Evolutionary conservation across 352 stramenopile species (phyloP).

Genomic region (Phytophthora cryptogea): DNA sequence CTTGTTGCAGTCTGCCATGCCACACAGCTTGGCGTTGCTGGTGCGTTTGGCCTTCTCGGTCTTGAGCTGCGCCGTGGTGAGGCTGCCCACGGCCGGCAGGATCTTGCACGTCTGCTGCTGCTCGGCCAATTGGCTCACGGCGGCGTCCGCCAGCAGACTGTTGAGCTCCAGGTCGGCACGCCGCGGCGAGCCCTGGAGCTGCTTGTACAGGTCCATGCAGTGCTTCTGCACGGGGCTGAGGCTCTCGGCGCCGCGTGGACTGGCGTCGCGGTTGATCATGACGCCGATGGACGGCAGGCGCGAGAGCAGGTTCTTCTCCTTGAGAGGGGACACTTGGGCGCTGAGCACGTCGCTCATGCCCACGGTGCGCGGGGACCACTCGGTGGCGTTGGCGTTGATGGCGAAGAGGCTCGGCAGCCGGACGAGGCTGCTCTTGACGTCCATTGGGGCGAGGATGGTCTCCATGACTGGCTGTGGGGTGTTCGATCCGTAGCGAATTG

Average conservation of each 20-base stretch:
- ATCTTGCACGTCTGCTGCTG: constrained; percentile 36
- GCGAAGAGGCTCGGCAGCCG: constrained; percentile 62
- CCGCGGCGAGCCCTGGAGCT: constrained; percentile 45
- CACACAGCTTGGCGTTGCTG: constrained; percentile 79
- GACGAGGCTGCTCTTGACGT: constrained; percentile 48
- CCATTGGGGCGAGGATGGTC: constrained; percentile 66
- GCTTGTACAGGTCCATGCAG: constrained; percentile 68
- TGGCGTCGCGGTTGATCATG: constrained; percentile 72
- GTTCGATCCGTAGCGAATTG: no score
- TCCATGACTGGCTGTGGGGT: constrained; percentile 59
- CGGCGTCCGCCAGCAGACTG: constrained; percentile 51
- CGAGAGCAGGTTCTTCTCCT: constrained; percentile 37
- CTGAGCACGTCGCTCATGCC: constrained; percentile 74
- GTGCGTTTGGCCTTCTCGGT: constrained; percentile 55
- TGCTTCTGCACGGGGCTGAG: constrained; percentile 67
- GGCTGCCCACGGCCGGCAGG: no score
- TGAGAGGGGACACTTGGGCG: constrained; percentile 45
- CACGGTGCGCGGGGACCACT: constrained; percentile 60
- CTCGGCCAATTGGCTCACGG: constrained; percentile 55
- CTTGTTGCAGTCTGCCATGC: constrained; percentile 73
- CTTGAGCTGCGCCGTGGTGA: no score
- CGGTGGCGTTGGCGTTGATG: no score
- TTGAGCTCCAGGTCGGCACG: constrained; percentile 44
- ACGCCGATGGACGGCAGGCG: constrained; percentile 67
- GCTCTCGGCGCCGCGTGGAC: no score